These are phyloP conservation scores for Penicillium sp. DNA, from an alignment of 2,329 filamentous ascomycete genomes.

Conservation along the genomic window DNA sequence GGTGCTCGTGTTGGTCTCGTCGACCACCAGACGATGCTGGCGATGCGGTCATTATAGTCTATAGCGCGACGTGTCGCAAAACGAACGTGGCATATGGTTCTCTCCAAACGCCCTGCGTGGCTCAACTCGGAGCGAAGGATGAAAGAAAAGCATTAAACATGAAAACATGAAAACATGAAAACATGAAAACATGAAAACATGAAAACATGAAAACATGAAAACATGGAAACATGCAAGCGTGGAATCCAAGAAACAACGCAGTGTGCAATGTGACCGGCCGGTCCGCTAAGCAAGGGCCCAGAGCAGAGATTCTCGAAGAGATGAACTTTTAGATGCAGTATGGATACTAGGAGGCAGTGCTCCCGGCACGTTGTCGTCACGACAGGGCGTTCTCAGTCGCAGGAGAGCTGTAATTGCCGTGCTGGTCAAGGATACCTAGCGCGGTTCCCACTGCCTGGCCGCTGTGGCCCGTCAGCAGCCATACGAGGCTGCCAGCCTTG, in stretches of 20 bases:
- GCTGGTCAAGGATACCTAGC: conserved; percentile 28
- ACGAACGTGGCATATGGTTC: conserved; percentile 10
- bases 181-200: background rate
- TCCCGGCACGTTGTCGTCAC: background rate
- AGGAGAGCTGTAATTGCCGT: conserved; percentile 18
- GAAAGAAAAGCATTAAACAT: background rate
- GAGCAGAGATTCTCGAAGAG: background rate
- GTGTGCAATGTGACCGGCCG: background rate
- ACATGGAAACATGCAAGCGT: background rate
- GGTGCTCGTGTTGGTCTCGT: conserved; percentile 16
- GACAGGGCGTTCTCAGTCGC: conserved; percentile 14
- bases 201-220: background rate
- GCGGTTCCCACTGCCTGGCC: conserved; percentile 28
- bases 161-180: background rate
- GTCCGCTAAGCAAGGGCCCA: background rate
- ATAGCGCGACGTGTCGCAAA: conserved; percentile 8
- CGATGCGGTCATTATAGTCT: conserved; percentile 25
- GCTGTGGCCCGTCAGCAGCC: conserved; percentile 40
- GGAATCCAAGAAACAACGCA: background rate
- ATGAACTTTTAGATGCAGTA: background rate
- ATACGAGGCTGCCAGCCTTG: conserved; percentile 35
- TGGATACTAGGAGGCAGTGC: background rate
- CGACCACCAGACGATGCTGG: conserved; percentile 11
- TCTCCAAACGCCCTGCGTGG: conserved; percentile 9
- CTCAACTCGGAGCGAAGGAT: conserved; percentile 3